Evolutionary conservation across 306 rosid genomes (phyloP), one percentile per base, ranked within the genome.

Genomic region (Prunus salicina): DNA sequence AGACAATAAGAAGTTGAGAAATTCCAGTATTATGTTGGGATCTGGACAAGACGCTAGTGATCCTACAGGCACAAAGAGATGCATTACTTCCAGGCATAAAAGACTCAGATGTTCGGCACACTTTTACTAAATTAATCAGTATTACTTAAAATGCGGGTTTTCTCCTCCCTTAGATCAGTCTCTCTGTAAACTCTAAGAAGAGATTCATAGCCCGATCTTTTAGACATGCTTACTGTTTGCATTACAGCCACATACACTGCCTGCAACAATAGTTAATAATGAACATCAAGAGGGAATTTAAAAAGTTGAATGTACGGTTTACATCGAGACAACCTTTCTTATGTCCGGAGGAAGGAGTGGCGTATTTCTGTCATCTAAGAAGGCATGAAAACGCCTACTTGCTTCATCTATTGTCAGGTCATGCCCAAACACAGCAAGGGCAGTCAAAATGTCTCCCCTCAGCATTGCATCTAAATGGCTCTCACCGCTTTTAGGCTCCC

Each of bases 361-460:
- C 6, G 97, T 89, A 50, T 85, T 92, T 88, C 89, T 89, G 86
- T 95, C 91, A 46, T 86, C 84, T 73, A 92, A 83, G 87, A 89
- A 95, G 56, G 88, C 89, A 75, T 80, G 86, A 76, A 83, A 95
- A 45, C 97, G 91, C 87, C 76, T 92, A 80, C 57, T 89, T 62
- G 89, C 97, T 89, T 92, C 96, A 72, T 83, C 76, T 34, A 92
- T 85, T 32, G 98, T 95, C 32, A 13, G 85, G 43, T 83, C 92
- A 58, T 92, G 91, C 75, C 98, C 96, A 64, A 84, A 87, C 63
- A 47, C 50, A 55, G 92, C 91, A 71, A 95, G 97, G 68, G 92
- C 90, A 65, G 89, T 79, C 91, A 95, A 88, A 80, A 95, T 18
- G 79, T 92, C 96, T 83, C 97, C 98, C 77, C 97, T 92, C 85